A percentile compares a stretch with the other conserved stretches of the same genome.
phyloP scores from a whole-genome alignment of 2,329 filamentous ascomycete genomes.

The Geosmithia flava region DNA sequence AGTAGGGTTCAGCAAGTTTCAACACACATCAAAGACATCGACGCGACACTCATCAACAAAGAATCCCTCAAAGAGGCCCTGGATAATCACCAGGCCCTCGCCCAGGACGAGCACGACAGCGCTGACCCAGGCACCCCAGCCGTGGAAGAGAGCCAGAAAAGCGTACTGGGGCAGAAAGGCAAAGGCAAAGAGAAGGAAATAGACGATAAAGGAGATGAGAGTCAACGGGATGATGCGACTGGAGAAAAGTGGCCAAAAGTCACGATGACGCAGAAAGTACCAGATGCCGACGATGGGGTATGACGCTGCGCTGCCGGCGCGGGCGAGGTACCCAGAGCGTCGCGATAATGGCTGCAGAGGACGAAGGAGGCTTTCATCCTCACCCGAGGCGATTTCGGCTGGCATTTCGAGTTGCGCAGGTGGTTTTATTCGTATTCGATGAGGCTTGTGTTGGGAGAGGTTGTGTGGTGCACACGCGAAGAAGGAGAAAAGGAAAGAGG shows the following conservation, averaged over 20 bases:
- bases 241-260: constrained; percentile 71
- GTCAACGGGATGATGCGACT: constrained; percentile 69
- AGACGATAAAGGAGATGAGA: constrained; percentile 71
- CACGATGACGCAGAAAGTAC: constrained; percentile 67
- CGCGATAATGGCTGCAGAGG: constrained; percentile 7
- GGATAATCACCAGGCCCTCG: constrained; percentile 61
- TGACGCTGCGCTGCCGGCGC: constrained; percentile 32
- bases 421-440: neutral
- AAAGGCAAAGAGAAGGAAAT: constrained; percentile 78
- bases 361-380: neutral
- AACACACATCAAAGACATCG: constrained; percentile 68
- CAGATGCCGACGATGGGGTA: constrained; percentile 62
- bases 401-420: neutral
- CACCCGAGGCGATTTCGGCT: too few relatives aligned
- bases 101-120: constrained; percentile 80
- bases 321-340: constrained; percentile 26
- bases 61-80: constrained; percentile 63
- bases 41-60: constrained; percentile 71
- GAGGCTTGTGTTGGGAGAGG: neutral
- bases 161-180: constrained; percentile 81
- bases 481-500: neutral
- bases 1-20: neutral
- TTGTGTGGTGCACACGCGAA: neutral
- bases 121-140: constrained; percentile 78
- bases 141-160: constrained; percentile 82